Conservation (phyloP, 495 filamentous ascomycete genomes). For the Aspergillus heteromorphus region DNA sequence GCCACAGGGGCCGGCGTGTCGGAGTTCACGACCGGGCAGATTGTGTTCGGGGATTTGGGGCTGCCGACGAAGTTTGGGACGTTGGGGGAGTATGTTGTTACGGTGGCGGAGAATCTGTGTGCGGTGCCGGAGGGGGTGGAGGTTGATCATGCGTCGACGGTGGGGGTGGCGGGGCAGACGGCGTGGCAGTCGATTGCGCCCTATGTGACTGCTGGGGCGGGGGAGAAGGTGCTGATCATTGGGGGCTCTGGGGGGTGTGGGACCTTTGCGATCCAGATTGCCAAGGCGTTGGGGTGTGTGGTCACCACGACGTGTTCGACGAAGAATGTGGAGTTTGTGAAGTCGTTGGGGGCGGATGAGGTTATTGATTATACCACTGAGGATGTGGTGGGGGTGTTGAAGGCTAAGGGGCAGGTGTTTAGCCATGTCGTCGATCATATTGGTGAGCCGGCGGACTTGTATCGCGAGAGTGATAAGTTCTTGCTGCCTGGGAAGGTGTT, state of each 20-base stretch:
- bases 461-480: constrained; percentile 52
- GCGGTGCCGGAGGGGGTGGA: constrained; percentile 47
- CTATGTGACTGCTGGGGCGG: constrained; percentile 36
- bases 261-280: constrained; percentile 59
- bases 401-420: constrained; percentile 47
- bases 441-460: constrained; percentile 44
- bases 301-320: constrained; percentile 58
- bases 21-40: constrained; percentile 42
- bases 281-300: constrained; percentile 58
- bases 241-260: constrained; percentile 62
- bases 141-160: constrained; percentile 42
- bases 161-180: constrained; percentile 53
- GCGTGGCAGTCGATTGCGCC: constrained; percentile 56
- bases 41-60: constrained; percentile 50
- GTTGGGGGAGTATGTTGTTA: constrained; percentile 48
- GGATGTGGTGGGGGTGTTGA: constrained; percentile 46
- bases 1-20: constrained; percentile 28
- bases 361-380: constrained; percentile 62
- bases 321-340: constrained; percentile 52
- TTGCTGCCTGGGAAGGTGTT: constrained; percentile 47
- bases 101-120: constrained; percentile 18
- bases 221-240: constrained; percentile 61
- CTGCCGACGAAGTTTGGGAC: constrained; percentile 44
- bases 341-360: constrained; percentile 58
- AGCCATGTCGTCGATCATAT: constrained; percentile 59